These are phyloP conservation scores for Solanum hybrid DNA, from an alignment of 305 asterid species.

Conservation along the genomic window DNA sequence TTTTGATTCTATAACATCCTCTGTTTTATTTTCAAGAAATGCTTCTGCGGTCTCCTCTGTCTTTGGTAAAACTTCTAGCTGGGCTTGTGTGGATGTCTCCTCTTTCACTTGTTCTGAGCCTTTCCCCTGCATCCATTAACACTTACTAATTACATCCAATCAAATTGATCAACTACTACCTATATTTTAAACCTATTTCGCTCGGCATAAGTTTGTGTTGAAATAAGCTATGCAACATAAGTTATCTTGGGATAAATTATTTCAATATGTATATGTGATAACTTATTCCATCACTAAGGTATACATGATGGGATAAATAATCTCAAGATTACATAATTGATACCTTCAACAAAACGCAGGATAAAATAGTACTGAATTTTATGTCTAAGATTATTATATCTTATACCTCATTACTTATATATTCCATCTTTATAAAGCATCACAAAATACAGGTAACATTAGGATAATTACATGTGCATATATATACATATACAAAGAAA, in stretches of 20 bases:
- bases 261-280: neutral
- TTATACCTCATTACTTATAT: neutral
- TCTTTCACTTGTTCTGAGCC: slow-evolving; percentile 4
- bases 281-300: neutral
- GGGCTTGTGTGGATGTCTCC: neutral
- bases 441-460: neutral
- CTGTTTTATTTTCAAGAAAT: neutral
- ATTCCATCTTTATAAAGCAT: neutral
- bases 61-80: neutral
- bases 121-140: slow-evolving; percentile 11
- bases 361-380: too few species aligned
- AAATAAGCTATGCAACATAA: neutral
- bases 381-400: too few species aligned
- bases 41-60: neutral
- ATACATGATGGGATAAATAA: too few species aligned
- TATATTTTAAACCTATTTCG: neutral
- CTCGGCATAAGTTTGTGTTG: neutral
- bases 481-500: neutral
- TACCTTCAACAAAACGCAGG: too few species aligned
- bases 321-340: neutral
- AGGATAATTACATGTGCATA: neutral
- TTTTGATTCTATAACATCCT: neutral
- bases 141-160: neutral
- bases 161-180: neutral
- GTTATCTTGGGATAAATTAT: too few species aligned